Conservation (phyloP, 345 rosid genomes). For the Mercurialis annua region DNA sequence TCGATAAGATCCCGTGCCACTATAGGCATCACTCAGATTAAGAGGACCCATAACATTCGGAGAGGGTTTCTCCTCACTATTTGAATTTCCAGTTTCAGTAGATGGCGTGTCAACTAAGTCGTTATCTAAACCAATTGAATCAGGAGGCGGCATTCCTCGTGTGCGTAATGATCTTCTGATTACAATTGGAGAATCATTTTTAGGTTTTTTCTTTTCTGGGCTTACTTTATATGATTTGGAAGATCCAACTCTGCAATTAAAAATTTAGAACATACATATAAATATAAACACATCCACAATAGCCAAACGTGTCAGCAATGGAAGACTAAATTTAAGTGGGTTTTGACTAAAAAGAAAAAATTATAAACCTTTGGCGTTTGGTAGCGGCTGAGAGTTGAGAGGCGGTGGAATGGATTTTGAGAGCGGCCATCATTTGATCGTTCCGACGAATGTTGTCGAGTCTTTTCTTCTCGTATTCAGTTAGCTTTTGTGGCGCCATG, state of each 20-base stretch:
- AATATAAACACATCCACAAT: no score
- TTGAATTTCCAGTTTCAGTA: conserved; percentile 5
- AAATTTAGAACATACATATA: background rate
- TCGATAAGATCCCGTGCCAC: conserved; percentile 31
- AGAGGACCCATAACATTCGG: conserved; percentile 42
- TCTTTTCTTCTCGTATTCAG: conserved; percentile 77
- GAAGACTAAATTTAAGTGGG: background rate
- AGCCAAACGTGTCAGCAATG: background rate
- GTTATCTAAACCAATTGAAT: conserved; percentile 38
- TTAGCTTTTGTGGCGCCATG: conserved; percentile 57
- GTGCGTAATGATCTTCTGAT: conserved; percentile 62
- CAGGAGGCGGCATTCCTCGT: conserved; percentile 73
- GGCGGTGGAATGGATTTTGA: conserved; percentile 53
- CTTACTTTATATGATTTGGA: conserved; percentile 42
- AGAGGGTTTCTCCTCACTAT: conserved; percentile 12
- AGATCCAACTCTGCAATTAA: conserved; percentile 26
- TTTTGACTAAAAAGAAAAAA: background rate
- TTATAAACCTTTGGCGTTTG: conserved; percentile 48
- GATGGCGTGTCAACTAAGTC: conserved; percentile 19
- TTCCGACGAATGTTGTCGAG: conserved; percentile 76
- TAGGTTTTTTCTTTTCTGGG: conserved; percentile 46
- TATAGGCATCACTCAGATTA: conserved; percentile 43
- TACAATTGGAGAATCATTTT: conserved; percentile 43
- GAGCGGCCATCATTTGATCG: conserved; percentile 71
- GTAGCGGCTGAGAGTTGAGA: conserved; percentile 48